Percentiles rank a stretch among this genome's conserved stretches.
Conservation (phyloP, 2,329 filamentous ascomycete genomes). For the Fusarium irregulare region DNA sequence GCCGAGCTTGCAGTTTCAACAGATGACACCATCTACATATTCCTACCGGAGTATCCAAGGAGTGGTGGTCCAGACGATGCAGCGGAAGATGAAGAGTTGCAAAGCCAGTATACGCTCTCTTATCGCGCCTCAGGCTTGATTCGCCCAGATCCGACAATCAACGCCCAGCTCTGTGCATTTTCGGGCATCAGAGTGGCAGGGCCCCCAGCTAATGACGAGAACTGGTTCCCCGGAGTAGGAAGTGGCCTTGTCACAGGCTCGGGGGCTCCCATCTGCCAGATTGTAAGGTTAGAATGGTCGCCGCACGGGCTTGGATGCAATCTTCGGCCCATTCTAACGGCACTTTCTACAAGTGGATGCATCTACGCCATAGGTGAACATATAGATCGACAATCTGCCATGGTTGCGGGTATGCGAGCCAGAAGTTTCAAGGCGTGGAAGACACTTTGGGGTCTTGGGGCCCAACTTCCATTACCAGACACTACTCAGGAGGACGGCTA, state of each 20-base stretch:
- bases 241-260: slow-evolving; percentile 59
- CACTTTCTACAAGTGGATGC: slow-evolving; percentile 62
- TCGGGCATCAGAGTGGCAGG: slow-evolving; percentile 51
- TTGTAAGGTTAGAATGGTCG: slow-evolving; percentile 67
- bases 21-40: slow-evolving; percentile 66
- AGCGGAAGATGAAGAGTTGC: slow-evolving; percentile 44
- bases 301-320: slow-evolving; percentile 67
- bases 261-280: slow-evolving; percentile 65
- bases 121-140: slow-evolving; percentile 51
- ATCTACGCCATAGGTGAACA: slow-evolving; percentile 65
- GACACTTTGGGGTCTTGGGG: slow-evolving; percentile 67
- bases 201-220: slow-evolving; percentile 41
- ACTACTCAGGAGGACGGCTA: slow-evolving; percentile 48
- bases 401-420: slow-evolving; percentile 49
- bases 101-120: slow-evolving; percentile 50
- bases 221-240: slow-evolving; percentile 58
- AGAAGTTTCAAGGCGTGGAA: slow-evolving; percentile 62
- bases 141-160: slow-evolving; percentile 57
- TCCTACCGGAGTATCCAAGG: slow-evolving; percentile 59
- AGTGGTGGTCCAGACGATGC: slow-evolving; percentile 42
- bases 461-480: slow-evolving; percentile 61
- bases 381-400: slow-evolving; percentile 46
- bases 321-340: slow-evolving; percentile 62
- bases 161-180: slow-evolving; percentile 57
- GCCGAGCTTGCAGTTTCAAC: slow-evolving; percentile 67